Evolutionary conservation across 225 moss, liverwort and hornwort species (phyloP).

Genomic region (Climacium dendroides): DNA sequence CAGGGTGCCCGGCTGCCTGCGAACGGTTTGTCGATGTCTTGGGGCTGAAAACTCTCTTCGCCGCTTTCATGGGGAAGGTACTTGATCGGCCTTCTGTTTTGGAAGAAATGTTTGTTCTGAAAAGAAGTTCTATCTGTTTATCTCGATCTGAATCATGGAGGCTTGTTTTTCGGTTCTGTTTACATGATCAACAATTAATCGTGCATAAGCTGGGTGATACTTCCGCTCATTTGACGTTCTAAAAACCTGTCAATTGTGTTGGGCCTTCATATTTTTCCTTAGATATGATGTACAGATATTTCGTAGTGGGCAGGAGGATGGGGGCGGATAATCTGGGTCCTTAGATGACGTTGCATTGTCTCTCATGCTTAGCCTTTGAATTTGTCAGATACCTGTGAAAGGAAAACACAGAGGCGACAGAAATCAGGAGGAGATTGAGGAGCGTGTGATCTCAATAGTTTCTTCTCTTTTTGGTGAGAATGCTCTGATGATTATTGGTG

Average conservation of each 20-base stretch:
- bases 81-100: background rate
- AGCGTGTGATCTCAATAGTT: constrained; percentile 81
- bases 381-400: constrained; percentile 71
- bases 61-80: constrained; percentile 97
- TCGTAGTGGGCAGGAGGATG: background rate
- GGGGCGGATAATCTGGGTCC: background rate
- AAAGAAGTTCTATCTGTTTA: background rate
- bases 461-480: constrained; percentile 91
- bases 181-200: background rate
- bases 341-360: background rate
- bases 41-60: constrained; percentile 89
- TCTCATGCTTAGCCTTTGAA: background rate
- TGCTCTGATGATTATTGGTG: background rate
- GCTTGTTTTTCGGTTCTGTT: background rate
- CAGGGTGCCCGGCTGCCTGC: constrained; percentile 76
- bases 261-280: background rate
- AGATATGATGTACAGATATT: background rate
- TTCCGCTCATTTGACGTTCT: background rate
- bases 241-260: background rate
- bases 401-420: constrained; percentile 59
- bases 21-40: constrained; percentile 95
- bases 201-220: background rate
- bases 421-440: constrained; percentile 80
- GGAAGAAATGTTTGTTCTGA: background rate
- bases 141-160: background rate